Conservation (phyloP, 225 moss, liverwort and hornwort species). For the Climacium dendroides region DNA sequence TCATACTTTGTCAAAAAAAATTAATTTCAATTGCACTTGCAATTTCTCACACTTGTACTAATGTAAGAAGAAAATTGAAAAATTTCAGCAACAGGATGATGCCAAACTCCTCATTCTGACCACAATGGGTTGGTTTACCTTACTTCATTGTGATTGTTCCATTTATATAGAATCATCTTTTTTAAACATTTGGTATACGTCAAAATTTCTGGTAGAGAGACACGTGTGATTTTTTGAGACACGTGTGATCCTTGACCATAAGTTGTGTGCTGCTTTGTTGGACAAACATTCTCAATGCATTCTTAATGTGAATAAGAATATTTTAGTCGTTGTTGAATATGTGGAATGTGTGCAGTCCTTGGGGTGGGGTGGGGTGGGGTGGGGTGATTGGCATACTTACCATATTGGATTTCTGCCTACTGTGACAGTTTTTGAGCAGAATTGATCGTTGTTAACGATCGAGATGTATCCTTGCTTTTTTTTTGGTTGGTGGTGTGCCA, state of each 20-base stretch:
- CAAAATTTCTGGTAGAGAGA: not conserved
- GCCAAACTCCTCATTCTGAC: too few species aligned
- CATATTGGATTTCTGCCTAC: not conserved
- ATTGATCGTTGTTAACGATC: too few species aligned
- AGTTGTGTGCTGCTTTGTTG: not conserved
- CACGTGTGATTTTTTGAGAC: too few species aligned
- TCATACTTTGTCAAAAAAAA: too few species aligned
- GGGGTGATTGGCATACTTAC: not conserved
- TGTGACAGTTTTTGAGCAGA: not conserved
- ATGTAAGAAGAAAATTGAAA: too few species aligned
- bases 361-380: too few species aligned
- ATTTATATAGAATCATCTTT: not conserved
- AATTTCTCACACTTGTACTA: too few species aligned
- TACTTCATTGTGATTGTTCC: not conserved
- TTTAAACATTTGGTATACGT: not conserved
- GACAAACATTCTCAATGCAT: too few species aligned
- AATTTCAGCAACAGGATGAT: too few species aligned
- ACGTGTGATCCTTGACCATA: not conserved
- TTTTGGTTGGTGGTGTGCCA: not conserved
- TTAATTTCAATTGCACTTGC: too few species aligned
- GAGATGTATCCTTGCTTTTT: not conserved
- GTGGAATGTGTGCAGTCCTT: not conserved
- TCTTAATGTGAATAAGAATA: not conserved
- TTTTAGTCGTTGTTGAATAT: too few species aligned
- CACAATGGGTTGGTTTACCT: too few species aligned